Conservation (phyloP, 352 stramenopile genomes). For the Pythium plurisporium region DNA sequence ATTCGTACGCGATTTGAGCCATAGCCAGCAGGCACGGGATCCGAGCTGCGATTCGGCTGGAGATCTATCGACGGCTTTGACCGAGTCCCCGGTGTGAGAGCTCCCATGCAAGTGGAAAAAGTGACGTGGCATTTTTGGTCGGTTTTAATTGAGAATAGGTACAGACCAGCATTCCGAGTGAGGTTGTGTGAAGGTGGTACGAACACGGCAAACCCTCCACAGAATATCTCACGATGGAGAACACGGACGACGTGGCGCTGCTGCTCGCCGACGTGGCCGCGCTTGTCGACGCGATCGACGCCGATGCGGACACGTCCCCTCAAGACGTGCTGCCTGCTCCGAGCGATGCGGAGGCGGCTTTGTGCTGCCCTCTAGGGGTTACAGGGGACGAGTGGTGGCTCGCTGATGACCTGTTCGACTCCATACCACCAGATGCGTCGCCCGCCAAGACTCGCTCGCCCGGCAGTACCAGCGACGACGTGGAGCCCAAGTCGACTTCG, state of each 20-base stretch:
- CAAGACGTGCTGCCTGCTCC: not conserved
- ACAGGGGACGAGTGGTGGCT: not conserved
- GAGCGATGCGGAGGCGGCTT: not conserved
- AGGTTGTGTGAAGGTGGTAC: not conserved
- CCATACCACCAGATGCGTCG: no score
- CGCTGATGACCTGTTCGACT: not conserved
- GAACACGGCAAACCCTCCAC: no score
- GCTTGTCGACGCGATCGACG: not conserved
- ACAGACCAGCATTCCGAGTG: not conserved
- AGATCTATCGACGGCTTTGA: no score
- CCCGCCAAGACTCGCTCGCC: no score
- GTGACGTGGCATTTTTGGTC: not conserved
- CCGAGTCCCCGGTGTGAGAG: no score
- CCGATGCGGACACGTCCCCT: not conserved
- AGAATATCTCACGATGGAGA: conserved; percentile 5
- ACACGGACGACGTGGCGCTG: not conserved
- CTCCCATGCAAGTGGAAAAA: no score
- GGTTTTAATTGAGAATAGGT: not conserved
- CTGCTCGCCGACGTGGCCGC: not conserved
- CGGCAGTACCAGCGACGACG: not conserved
- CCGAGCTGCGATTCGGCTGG: no score
- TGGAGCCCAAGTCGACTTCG: not conserved
- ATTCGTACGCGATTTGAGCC: no score
- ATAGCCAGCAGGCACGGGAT: no score
- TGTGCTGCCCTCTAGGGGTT: not conserved